These are phyloP conservation scores for Gilbertella persicaria DNA, from an alignment of 371 early-diverging fungal species.

Conservation along the genomic window DNA sequence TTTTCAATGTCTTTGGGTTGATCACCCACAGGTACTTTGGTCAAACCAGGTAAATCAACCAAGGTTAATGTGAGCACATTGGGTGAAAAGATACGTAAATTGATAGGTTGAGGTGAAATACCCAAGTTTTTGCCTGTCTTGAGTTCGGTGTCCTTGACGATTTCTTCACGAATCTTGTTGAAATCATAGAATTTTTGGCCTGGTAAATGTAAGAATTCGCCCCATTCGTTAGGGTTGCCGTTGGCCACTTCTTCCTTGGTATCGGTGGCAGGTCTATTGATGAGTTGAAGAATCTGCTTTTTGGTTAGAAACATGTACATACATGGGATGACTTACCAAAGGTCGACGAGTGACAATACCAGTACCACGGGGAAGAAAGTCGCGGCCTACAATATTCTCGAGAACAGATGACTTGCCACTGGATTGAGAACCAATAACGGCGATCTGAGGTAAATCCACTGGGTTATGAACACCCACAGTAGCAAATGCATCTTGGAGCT, in stretches of 20 bases:
- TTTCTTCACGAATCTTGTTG: slow-evolving; percentile 93
- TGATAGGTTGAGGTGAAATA: slow-evolving; percentile 94
- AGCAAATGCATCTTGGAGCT: slow-evolving; percentile 96
- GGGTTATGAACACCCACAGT: slow-evolving; percentile 96
- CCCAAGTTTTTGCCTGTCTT: slow-evolving; percentile 91
- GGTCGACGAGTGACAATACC: slow-evolving; percentile 96
- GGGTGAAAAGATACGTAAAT: slow-evolving; percentile 92
- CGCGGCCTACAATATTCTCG: slow-evolving; percentile 98
- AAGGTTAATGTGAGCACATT: slow-evolving; percentile 96
- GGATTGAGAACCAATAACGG: slow-evolving; percentile 96
- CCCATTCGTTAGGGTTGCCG: slow-evolving; percentile 87
- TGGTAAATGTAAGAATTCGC: slow-evolving; percentile 95
- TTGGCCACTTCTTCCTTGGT: slow-evolving; percentile 21
- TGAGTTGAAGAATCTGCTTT: slow-evolving; percentile 93
- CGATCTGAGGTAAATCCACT: slow-evolving; percentile 98
- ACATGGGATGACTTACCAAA: slow-evolving; percentile 61
- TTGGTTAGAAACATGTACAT: no score
- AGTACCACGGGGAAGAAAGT: slow-evolving; percentile 97
- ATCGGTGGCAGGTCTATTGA: slow-evolving; percentile 75
- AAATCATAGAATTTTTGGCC: slow-evolving; percentile 92
- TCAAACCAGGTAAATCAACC: slow-evolving; percentile 98
- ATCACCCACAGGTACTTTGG: slow-evolving; percentile 97
- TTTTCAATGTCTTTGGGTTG: slow-evolving; percentile 99
- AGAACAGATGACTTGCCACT: slow-evolving; percentile 98
- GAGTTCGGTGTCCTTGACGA: slow-evolving; percentile 87